Conservation (phyloP, 805 yeast genomes). For the Starmerella etchellsii region DNA sequence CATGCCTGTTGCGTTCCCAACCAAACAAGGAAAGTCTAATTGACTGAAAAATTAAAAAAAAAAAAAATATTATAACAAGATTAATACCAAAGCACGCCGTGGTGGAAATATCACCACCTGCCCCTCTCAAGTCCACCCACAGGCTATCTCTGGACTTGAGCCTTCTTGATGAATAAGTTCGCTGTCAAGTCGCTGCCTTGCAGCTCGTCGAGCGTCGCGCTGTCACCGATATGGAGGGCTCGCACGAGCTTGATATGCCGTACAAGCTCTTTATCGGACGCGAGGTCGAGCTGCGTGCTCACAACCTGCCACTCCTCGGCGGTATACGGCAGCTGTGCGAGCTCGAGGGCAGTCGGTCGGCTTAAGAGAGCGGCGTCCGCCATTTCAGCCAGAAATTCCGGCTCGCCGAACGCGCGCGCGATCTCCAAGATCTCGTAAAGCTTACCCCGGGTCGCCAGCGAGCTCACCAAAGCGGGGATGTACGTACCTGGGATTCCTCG, state of each 20-base stretch:
- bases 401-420: constrained; percentile 4
- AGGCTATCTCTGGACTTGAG: too few species aligned
- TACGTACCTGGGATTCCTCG: constrained; percentile 4
- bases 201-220: constrained; percentile 7
- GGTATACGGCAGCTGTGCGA: constrained; percentile 17
- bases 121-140: too few species aligned
- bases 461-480: constrained; percentile 7
- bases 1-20: too few species aligned
- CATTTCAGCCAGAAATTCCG: constrained; percentile 6
- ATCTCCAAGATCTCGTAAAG: constrained; percentile 14
- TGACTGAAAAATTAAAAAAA: too few species aligned
- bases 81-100: too few species aligned
- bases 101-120: too few species aligned
- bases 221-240: constrained; percentile 17
- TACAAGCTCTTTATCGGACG: constrained; percentile 8
- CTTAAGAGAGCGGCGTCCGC: constrained; percentile 7
- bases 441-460: constrained; percentile 12
- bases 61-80: too few species aligned
- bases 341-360: constrained; percentile 1
- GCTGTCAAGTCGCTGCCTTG: background rate
- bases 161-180: background rate
- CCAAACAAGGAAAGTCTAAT: too few species aligned
- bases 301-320: constrained; percentile 16
- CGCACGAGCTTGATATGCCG: constrained; percentile 12
- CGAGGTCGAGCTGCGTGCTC: constrained; percentile 5